Base-by-base conservation (phyloP, 257 asterid species). In the Capsicum pubescens region DNA sequence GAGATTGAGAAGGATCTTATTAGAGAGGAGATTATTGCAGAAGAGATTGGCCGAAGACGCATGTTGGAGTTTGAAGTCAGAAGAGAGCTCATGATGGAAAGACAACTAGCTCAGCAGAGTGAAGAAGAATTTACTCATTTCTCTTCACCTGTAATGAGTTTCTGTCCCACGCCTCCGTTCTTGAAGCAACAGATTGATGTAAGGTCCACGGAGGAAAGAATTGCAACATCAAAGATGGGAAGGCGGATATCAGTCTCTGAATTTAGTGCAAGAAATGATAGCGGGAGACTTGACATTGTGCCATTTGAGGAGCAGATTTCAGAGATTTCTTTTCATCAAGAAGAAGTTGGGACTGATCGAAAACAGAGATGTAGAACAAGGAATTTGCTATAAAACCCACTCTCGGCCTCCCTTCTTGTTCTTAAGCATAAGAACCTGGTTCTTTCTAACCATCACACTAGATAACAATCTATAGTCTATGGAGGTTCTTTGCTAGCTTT, bases 21-120 rank as follows among this genome's bases (percentile, higher is more conserved):
- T 17, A 89, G 96, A 60, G 89, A 88, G 72, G 91, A 92, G 84
- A 90, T 94, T 57, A 91, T 92, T 79, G 85, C 82, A 77, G 84
- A 88, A 4, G 96, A 93, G 87, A 81, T 88, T 11, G 70, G 87
- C 3, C 83, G 88, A 84, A 94, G 91, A 85, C 92, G 90, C 0
- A 83, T 60, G 15, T 36, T 92, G 35, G 94, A 93, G 86, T 94
- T 86, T 76, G 97, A 93, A 82, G 95, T 92, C 68, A 89, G 93
- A 86, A 84, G 86, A 72, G 97, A 92, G 84, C 72, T 92, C 54
- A 87, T 83, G 91, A 80, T 88, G 83, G 93, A 89, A 85, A 87
- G 84, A 82, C 91, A 86, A 85, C 56, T 87, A 84, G 88, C 90
- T 39, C 32, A 71, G 60, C 82, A 35, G 13, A 83, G 84, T 52